phyloP scores from a whole-genome alignment of 352 stramenopile genomes.

The Globisporangium sylvaticum region DNA sequence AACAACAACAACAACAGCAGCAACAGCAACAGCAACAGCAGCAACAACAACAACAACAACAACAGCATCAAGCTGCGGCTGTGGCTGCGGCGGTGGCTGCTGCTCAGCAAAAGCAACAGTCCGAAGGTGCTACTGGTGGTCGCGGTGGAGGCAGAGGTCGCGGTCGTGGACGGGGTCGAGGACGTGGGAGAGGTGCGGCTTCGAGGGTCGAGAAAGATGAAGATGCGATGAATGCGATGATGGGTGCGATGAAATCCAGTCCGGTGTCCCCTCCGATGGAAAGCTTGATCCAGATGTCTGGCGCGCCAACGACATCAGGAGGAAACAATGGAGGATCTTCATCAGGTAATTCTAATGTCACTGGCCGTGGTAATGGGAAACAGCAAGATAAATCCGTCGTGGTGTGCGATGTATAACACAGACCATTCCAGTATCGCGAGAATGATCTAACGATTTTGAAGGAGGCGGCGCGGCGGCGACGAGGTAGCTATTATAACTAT shows the following conservation, averaged over 20 bases:
- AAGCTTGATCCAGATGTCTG: constrained; percentile 29
- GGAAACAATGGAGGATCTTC: constrained; percentile 5
- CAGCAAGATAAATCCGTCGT: constrained; percentile 20
- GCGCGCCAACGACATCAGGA: constrained; percentile 5
- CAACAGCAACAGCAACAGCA: constrained; percentile 30
- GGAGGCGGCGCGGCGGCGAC: constrained; percentile 5
- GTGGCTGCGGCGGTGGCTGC: constrained; percentile 7
- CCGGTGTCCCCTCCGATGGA: constrained; percentile 30
- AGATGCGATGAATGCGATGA: constrained; percentile 18
- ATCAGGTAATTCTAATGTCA: constrained; percentile 15
- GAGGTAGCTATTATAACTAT: constrained; percentile 24
- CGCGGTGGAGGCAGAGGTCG: constrained; percentile 8
- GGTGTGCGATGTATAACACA: constrained; percentile 21
- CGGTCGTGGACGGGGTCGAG: constrained; percentile 14
- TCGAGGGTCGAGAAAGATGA: constrained; percentile 24
- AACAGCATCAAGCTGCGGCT: constrained; percentile 19
- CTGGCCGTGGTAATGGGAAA: constrained; percentile 12
- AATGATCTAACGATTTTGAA: constrained; percentile 16
- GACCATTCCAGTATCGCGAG: constrained; percentile 13
- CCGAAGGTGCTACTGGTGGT: constrained; percentile 5
- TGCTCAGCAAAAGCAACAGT: constrained; percentile 15
- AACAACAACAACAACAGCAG: constrained; percentile 18
- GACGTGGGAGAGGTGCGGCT: constrained; percentile 10
- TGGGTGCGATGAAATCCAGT: constrained; percentile 24
- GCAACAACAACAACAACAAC: constrained; percentile 38